phyloP scores from a whole-genome alignment of 2,329 filamentous ascomycete species.

The Sarocladium brachiariae region DNA sequence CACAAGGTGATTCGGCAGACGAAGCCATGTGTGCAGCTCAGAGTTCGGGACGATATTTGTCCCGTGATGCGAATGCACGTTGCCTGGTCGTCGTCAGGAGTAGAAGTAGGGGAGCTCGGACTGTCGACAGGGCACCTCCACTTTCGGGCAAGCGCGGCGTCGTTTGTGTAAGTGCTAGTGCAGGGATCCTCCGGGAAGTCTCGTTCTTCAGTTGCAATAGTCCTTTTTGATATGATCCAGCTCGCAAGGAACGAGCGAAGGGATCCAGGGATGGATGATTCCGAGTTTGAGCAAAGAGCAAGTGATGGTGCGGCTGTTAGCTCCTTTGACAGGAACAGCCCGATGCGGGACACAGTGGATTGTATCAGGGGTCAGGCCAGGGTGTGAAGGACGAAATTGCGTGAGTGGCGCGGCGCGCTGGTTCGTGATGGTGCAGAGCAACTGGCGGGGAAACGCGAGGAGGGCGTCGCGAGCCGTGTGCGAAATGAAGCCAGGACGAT shows the following conservation, averaged over 20 bases:
- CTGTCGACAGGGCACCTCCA: conserved; percentile 5
- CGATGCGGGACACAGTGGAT: conserved; percentile 7
- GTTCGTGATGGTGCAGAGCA: neutral
- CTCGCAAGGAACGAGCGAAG: neutral
- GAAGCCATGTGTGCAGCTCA: conserved; percentile 23
- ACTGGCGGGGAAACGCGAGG: conserved; percentile 2
- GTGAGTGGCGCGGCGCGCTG: conserved; percentile 6
- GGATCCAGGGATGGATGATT: neutral
- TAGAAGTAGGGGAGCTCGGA: neutral
- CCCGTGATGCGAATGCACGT: neutral
- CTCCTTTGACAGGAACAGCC: neutral
- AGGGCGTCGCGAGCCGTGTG: neutral
- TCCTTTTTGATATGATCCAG: neutral
- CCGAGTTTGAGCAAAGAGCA: neutral
- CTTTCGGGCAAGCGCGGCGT: neutral
- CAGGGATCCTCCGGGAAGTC: neutral
- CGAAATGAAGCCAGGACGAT: neutral
- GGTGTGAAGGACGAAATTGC: conserved; percentile 5
- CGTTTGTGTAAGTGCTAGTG: conserved; percentile 4
- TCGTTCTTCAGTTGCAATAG: neutral
- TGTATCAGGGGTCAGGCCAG: conserved; percentile 7
- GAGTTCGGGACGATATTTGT: conserved; percentile 4
- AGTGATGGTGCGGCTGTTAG: neutral
- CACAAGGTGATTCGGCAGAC: conserved; percentile 22
- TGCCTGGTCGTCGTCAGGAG: neutral